phyloP scores from a whole-genome alignment of 139 green algal species.

The Auxenochlorella protothecoides region DNA sequence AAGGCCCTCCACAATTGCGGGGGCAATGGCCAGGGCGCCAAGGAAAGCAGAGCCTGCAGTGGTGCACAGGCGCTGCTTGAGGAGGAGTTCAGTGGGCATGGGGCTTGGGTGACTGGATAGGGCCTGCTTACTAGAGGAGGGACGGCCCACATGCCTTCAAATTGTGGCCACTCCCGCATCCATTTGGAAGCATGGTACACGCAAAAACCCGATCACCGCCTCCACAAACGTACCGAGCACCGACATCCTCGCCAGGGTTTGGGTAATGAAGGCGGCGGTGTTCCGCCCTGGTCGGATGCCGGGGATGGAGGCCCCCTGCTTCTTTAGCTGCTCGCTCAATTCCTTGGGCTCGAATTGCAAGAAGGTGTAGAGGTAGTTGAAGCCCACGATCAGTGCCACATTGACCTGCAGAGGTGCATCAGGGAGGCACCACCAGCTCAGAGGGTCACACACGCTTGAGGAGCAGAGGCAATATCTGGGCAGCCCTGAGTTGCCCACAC shows the following conservation, averaged over 20 bases:
- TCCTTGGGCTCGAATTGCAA: slow-evolving; percentile 95
- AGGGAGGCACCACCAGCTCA: too few species aligned
- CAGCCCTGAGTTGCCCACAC: too few species aligned
- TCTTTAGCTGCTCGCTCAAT: slow-evolving; percentile 93
- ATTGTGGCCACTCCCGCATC: too few species aligned
- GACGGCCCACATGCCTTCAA: too few species aligned
- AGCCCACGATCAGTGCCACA: slow-evolving; percentile 88
- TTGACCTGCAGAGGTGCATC: slow-evolving; percentile 43
- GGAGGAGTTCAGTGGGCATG: too few species aligned
- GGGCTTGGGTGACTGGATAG: too few species aligned
- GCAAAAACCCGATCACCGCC: too few species aligned
- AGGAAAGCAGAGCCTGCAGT: slow-evolving; percentile 73
- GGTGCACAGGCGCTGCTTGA: too few species aligned
- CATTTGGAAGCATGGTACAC: too few species aligned
- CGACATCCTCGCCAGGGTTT: slow-evolving; percentile 82
- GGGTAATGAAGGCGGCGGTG: slow-evolving; percentile 87
- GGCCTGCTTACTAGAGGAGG: too few species aligned
- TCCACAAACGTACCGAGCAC: slow-evolving; percentile 49
- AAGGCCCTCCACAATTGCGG: slow-evolving; percentile 71
- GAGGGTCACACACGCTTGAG: too few species aligned
- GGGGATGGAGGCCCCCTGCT: slow-evolving; percentile 78
- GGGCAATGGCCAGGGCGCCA: slow-evolving; percentile 73
- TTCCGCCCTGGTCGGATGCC: slow-evolving; percentile 74
- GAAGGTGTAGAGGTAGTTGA: slow-evolving; percentile 99
- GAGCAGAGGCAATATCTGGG: too few species aligned